Base-by-base conservation (phyloP, 108 stramenopile species). In the Fragilariopsis cylindrus region DNA sequence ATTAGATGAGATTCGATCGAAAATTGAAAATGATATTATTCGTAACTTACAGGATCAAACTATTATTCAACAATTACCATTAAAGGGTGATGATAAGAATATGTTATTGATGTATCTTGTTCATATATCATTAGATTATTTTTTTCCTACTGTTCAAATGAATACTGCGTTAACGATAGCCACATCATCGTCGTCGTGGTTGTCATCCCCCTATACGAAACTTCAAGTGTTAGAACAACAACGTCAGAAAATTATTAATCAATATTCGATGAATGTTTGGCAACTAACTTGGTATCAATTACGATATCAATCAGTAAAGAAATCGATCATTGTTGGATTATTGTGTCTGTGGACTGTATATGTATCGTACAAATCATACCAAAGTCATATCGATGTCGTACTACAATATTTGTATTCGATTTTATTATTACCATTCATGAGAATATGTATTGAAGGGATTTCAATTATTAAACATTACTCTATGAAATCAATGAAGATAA, bases 281-380 rank as follows among this genome's bases (percentile, higher is more conserved):
- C 16, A 76, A 42, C 21, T 76, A 39, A 18, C 62, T 21, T 70
- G 69, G 69, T 76, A 76, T 47, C 76, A 63, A 9, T 39, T 76
- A 3, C 1, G 52, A 5, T 53, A 70, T 21, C 45, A 57, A 43
- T 60, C 76, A 0, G 21, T 55, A 5, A 48, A 64, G 55, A 53
- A 15, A 44, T 18, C 69, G 42, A 30, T 63, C 43, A 5, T 53
- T 30, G 55, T 41, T 5, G 42, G 7, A 8, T 45, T 43, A n/a
- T 44, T 63, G 9, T 41, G n/a, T 4, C 5, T 43, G 6, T 63
- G 62, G 62, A 9, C 43, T 9, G 13, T 7, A 42, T 41, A 9
- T 40, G 8, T 40, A 43, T 5, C 9, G 16, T 7, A 41, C 1
- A 4, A 21, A 12, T n/a, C n/a, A 6, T 43, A 7, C 16, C 62